These are phyloP conservation scores for Neurospora cerealis DNA, from an alignment of 495 filamentous ascomycete species.

Conservation along the genomic window DNA sequence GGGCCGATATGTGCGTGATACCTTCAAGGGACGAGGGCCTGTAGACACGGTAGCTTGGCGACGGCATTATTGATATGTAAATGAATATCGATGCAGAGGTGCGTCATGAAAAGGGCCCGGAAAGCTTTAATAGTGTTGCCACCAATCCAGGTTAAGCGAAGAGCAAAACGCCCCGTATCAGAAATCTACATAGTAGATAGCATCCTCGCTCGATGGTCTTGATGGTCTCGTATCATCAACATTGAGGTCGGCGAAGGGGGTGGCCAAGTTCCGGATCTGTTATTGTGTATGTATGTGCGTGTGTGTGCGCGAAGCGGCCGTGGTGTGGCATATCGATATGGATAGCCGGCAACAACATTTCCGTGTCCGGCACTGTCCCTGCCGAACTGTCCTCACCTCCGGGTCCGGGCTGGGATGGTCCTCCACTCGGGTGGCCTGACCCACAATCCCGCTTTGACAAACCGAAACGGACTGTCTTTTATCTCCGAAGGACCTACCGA, in stretches of 20 bases:
- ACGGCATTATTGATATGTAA: neutral
- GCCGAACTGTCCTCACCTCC: neutral
- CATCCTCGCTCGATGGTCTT: neutral
- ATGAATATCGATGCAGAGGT: neutral
- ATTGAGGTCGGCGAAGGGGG: neutral
- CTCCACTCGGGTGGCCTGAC: neutral
- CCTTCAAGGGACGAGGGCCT: neutral
- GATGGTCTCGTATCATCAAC: neutral
- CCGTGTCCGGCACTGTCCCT: neutral
- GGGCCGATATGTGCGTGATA: neutral
- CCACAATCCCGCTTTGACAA: neutral
- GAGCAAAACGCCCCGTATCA: neutral
- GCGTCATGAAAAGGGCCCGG: neutral
- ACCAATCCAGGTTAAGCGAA: neutral
- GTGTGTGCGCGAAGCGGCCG: neutral
- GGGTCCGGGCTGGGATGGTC: neutral
- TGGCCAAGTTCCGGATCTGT: neutral
- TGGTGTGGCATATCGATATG: neutral
- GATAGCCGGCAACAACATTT: neutral
- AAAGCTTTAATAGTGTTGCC: neutral
- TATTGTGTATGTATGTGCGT: neutral
- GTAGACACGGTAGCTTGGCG: neutral
- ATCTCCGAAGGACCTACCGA: neutral
- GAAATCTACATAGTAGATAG: neutral
- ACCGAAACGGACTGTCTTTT: neutral